These are phyloP conservation scores for Vaccinium macrocarpon DNA, from an alignment of 148 eudicot genomes.

Conservation along the genomic window DNA sequence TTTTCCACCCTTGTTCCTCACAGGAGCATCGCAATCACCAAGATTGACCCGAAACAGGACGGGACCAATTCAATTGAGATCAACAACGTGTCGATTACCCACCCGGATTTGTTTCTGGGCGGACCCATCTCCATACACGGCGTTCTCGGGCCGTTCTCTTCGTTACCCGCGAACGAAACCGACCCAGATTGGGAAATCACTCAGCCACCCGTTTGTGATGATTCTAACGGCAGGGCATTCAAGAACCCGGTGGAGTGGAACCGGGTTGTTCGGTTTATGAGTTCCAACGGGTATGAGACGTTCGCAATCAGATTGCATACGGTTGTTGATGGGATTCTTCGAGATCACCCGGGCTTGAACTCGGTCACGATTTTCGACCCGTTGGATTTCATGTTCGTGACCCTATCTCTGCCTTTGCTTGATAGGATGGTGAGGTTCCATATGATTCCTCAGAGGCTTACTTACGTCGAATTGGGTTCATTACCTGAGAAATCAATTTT, in stretches of 20 bases:
- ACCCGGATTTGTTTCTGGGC: constrained; percentile 59
- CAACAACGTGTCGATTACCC: constrained; percentile 50
- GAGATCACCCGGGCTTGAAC: constrained; percentile 35
- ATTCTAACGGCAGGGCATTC: not conserved
- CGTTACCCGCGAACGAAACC: constrained; percentile 11
- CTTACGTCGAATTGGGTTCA: constrained; percentile 29
- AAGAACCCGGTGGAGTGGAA: constrained; percentile 31
- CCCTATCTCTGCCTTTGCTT: constrained; percentile 39
- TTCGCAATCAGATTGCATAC: constrained; percentile 57
- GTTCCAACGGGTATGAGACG: constrained; percentile 45
- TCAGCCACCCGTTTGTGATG: constrained; percentile 21
- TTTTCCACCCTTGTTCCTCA: constrained; percentile 34
- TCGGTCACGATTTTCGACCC: constrained; percentile 56
- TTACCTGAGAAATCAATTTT: constrained; percentile 34
- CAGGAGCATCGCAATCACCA: constrained; percentile 40
- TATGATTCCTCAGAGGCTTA: constrained; percentile 35
- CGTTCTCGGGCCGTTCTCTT: constrained; percentile 43
- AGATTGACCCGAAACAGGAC: not conserved
- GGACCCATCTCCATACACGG: constrained; percentile 61
- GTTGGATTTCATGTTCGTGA: constrained; percentile 33
- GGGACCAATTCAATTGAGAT: constrained; percentile 24
- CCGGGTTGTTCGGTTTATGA: constrained; percentile 30
- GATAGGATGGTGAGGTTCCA: constrained; percentile 52
- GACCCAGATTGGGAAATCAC: constrained; percentile 21
- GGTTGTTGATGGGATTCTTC: constrained; percentile 40